Evolutionary conservation across 257 asterid species (phyloP).

Genomic region (Linaria vulgaris): DNA sequence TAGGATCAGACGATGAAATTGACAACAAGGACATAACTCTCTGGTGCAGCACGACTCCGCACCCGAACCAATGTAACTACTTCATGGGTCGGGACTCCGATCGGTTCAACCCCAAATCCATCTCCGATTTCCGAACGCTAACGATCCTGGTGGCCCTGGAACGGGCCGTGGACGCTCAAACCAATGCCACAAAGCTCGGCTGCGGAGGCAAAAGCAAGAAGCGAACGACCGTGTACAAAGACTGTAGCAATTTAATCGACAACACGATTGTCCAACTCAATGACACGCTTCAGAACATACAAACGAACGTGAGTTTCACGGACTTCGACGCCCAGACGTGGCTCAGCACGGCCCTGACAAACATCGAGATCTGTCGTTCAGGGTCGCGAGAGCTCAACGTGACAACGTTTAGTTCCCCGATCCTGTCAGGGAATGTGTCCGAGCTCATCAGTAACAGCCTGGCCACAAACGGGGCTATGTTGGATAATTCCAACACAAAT

Average conservation of each 20-base stretch:
- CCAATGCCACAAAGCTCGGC: slow-evolving; percentile 31
- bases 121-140: slow-evolving; percentile 46
- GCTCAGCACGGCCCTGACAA: slow-evolving; percentile 76
- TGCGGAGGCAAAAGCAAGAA: slow-evolving; percentile 29
- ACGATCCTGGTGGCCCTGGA: slow-evolving; percentile 55
- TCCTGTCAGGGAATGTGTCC: slow-evolving; percentile 41
- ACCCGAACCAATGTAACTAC: slow-evolving; percentile 55
- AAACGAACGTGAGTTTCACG: slow-evolving; percentile 21
- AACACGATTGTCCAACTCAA: slow-evolving; percentile 51
- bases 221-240: slow-evolving; percentile 32
- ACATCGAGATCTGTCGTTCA: slow-evolving; percentile 49
- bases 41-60: slow-evolving; percentile 74
- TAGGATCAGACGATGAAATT: slow-evolving; percentile 5
- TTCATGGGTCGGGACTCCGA: slow-evolving; percentile 30
- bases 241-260: slow-evolving; percentile 52
- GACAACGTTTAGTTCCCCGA: slow-evolving; percentile 37
- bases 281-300: slow-evolving; percentile 35
- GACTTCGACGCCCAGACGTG: slow-evolving; percentile 66
- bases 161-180: slow-evolving; percentile 37
- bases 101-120: slow-evolving; percentile 32
- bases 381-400: slow-evolving; percentile 44
- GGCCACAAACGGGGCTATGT: slow-evolving; percentile 45
- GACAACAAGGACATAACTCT: slow-evolving; percentile 31
- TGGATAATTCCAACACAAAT: slow-evolving; percentile 7
- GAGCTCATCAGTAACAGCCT: slow-evolving; percentile 64